Evolutionary conservation across 805 yeast genomes (phyloP).

Genomic region (Saccharomycopsis selenospora): DNA sequence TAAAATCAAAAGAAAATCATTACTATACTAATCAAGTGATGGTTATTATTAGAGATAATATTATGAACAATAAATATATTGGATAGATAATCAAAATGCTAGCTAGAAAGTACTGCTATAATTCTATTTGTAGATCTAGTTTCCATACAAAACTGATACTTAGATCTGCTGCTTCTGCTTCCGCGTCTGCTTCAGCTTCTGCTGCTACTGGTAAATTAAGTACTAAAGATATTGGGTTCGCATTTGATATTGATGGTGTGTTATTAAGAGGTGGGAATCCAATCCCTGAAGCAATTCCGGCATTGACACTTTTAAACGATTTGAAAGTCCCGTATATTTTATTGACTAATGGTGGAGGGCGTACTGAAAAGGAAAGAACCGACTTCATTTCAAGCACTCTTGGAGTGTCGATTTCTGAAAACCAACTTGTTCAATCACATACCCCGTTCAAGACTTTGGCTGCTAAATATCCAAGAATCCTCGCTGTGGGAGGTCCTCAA

Average conservation of each 20-base stretch:
- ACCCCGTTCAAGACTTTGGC: constrained; percentile 68
- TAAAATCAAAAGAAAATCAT: no score
- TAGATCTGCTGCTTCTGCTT: background rate
- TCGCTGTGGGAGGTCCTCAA: constrained; percentile 78
- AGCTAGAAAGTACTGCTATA: no score
- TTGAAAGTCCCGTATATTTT: constrained; percentile 68
- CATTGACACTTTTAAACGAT: constrained; percentile 47
- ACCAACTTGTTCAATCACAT: constrained; percentile 78
- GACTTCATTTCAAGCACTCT: constrained; percentile 24
- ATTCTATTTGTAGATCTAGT: background rate
- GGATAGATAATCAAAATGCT: no score
- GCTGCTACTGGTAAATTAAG: background rate
- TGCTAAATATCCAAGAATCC: constrained; percentile 47
- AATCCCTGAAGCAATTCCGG: constrained; percentile 55
- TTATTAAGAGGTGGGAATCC: constrained; percentile 65
- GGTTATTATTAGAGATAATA: no score
- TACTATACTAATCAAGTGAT: no score
- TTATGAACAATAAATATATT: no score
- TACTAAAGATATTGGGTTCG: background rate
- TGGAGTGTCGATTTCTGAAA: constrained; percentile 35
- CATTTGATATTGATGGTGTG: constrained; percentile 68
- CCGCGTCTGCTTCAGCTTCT: no score
- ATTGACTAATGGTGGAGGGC: constrained; percentile 89
- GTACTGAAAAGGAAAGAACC: constrained; percentile 54
- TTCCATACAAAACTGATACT: background rate